A percentile compares a stretch with the other conserved stretches of the same genome.
Evolutionary conservation across 768 basidiomycete genomes (phyloP).

Genomic region (Pleurotus tuoliensis): DNA sequence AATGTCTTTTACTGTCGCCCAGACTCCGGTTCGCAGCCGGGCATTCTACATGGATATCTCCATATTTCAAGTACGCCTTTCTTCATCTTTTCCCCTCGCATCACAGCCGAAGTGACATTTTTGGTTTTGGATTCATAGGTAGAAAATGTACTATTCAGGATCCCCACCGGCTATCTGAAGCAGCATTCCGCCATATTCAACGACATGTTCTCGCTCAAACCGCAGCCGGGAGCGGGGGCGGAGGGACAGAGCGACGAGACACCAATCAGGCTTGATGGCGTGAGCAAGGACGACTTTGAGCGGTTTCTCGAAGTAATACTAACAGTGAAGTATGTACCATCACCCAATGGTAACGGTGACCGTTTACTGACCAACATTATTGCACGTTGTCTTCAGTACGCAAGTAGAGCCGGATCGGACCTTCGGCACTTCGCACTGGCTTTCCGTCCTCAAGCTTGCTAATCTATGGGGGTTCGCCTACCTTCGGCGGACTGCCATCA

Average conservation of each 20-base stretch:
- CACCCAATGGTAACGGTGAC: too few species aligned
- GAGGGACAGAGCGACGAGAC: not conserved
- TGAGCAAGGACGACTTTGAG: not conserved
- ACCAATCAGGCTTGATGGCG: not conserved
- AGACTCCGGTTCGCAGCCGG: too few species aligned
- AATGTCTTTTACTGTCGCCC: too few species aligned
- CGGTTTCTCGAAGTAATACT: not conserved
- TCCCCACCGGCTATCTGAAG: constrained; percentile 31
- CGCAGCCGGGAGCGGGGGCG: not conserved
- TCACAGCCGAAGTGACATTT: too few species aligned
- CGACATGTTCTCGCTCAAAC: constrained; percentile 26
- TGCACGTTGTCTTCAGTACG: too few species aligned
- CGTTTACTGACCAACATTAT: too few species aligned
- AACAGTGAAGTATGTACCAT: not conserved
- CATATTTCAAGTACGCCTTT: too few species aligned
- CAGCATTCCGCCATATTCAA: constrained; percentile 30
- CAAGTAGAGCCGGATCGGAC: too few species aligned
- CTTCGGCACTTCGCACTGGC: not conserved
- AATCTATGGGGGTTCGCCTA: constrained; percentile 2
- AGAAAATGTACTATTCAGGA: constrained; percentile 33
- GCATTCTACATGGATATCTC: too few species aligned
- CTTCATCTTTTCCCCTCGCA: too few species aligned
- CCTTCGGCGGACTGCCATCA: not conserved
- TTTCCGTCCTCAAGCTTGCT: not conserved
- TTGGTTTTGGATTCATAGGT: constrained; percentile 20